Evolutionary conservation across 2,329 filamentous ascomycete species (phyloP).

Genomic region (Xylariomycetidae sp.): DNA sequence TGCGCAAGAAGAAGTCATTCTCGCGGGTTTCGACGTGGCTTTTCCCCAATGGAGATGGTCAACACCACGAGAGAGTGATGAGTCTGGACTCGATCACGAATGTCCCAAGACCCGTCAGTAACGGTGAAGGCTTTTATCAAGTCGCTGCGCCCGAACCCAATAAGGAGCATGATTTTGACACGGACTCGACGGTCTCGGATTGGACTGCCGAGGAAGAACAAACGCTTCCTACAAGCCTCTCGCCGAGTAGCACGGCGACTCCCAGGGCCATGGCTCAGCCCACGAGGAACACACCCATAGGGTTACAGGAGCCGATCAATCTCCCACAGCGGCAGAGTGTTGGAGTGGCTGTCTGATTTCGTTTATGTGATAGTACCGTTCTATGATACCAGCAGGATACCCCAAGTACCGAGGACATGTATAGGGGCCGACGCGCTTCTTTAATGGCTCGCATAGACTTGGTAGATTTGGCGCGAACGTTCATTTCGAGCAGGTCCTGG

Average conservation of each 20-base stretch:
- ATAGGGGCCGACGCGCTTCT: too few relatives aligned
- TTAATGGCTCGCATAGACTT: too few relatives aligned
- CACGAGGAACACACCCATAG: conserved; percentile 9
- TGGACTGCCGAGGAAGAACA: conserved; percentile 42
- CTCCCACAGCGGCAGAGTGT: conserved; percentile 37
- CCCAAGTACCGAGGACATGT: too few relatives aligned
- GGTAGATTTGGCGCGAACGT: too few relatives aligned
- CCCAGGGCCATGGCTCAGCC: conserved; percentile 36
- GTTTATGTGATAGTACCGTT: conserved; percentile 14
- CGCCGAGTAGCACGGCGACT: conserved; percentile 41
- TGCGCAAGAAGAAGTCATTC: conserved; percentile 65
- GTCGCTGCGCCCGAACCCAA: conserved; percentile 36
- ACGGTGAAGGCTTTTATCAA: conserved; percentile 55
- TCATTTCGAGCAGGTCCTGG: too few relatives aligned
- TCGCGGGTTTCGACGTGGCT: conserved; percentile 58
- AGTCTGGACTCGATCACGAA: conserved; percentile 52
- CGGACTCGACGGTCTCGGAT: conserved; percentile 44
- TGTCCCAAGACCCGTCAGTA: conserved; percentile 45
- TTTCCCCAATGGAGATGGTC: conserved; percentile 31
- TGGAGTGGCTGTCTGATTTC: conserved; percentile 41
- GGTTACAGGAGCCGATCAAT: conserved; percentile 18
- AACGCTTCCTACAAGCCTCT: conserved; percentile 45
- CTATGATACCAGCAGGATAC: conserved; percentile 14
- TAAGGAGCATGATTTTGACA: conserved; percentile 38
- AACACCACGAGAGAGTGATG: conserved; percentile 32